Conservation (phyloP, 2,329 filamentous ascomycete genomes). For the Colletotrichum magnum region DNA sequence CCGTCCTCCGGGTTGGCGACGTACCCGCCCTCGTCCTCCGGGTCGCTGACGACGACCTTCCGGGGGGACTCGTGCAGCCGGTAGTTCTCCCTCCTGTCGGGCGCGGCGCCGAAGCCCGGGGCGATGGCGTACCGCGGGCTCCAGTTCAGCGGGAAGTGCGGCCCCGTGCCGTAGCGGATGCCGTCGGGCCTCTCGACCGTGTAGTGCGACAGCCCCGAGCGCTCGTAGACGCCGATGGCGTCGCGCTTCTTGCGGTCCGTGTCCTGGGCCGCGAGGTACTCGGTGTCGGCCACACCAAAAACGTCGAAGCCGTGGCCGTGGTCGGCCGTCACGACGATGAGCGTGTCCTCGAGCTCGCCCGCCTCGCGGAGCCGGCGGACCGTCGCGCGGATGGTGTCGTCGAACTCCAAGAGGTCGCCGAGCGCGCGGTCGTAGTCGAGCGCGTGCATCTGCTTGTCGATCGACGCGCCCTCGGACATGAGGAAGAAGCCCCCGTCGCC, state of each 20-base stretch:
- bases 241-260: constrained; percentile 80
- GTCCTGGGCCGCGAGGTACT: constrained; percentile 77
- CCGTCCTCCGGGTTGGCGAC: constrained; percentile 79
- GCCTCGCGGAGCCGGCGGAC: constrained; percentile 77
- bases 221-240: constrained; percentile 80
- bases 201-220: constrained; percentile 84
- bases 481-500: constrained; percentile 84
- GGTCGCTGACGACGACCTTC: constrained; percentile 62
- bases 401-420: constrained; percentile 86
- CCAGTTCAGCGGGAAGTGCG: constrained; percentile 87
- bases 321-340: constrained; percentile 86
- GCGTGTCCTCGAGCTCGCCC: constrained; percentile 79
- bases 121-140: constrained; percentile 88
- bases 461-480: constrained; percentile 87
- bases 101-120: constrained; percentile 77
- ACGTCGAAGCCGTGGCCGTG: constrained; percentile 93
- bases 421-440: constrained; percentile 90
- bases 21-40: constrained; percentile 65
- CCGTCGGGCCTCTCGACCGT: constrained; percentile 67
- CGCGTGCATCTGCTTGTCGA: constrained; percentile 91
- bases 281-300: constrained; percentile 84
- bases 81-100: constrained; percentile 85
- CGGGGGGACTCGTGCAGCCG: constrained; percentile 77
- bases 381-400: constrained; percentile 85
- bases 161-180: constrained; percentile 79